Evolutionary conservation across 2,329 filamentous ascomycete genomes (phyloP).

Genomic region (Verticillium albo-atrum): DNA sequence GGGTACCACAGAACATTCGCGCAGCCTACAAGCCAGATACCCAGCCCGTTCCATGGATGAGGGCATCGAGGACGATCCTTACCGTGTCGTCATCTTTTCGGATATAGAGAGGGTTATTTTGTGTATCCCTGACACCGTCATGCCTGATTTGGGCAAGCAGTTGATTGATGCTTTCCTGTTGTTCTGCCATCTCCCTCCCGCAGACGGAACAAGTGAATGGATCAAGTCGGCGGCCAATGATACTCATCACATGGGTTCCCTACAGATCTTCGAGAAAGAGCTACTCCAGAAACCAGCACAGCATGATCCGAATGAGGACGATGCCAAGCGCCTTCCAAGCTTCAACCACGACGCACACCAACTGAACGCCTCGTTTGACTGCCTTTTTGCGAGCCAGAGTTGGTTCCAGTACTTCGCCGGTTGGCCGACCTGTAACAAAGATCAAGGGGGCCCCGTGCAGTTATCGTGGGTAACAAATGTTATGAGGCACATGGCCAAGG

Average conservation of each 20-base stretch:
- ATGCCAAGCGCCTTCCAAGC: conserved; percentile 1
- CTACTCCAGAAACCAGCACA: conserved; percentile 5
- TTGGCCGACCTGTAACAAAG: conserved; percentile 14
- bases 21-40: conserved; percentile 42
- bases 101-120: conserved; percentile 67
- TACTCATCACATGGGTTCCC: conserved; percentile 2
- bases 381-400: conserved; percentile 42
- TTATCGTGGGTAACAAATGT: conserved; percentile 44
- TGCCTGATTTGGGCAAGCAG: conserved; percentile 31
- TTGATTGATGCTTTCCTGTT: conserved; percentile 67
- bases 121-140: conserved; percentile 34
- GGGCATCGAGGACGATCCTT: conserved; percentile 73
- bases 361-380: conserved; percentile 37
- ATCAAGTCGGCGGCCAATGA: conserved; percentile 24
- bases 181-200: conserved; percentile 62
- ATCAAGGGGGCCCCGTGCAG: conserved; percentile 26
- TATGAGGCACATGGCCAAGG: conserved; percentile 53
- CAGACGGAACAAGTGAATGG: conserved; percentile 21
- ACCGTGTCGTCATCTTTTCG: conserved; percentile 72
- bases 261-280: conserved; percentile 3
- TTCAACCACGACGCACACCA: conserved; percentile 24
- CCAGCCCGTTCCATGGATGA: conserved; percentile 75
- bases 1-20: conserved; percentile 49
- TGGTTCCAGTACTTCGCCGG: conserved; percentile 40
- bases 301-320: conserved; percentile 4